Evolutionary conservation across 352 stramenopile genomes (phyloP).

Genomic region (Globisporangium barbulae): DNA sequence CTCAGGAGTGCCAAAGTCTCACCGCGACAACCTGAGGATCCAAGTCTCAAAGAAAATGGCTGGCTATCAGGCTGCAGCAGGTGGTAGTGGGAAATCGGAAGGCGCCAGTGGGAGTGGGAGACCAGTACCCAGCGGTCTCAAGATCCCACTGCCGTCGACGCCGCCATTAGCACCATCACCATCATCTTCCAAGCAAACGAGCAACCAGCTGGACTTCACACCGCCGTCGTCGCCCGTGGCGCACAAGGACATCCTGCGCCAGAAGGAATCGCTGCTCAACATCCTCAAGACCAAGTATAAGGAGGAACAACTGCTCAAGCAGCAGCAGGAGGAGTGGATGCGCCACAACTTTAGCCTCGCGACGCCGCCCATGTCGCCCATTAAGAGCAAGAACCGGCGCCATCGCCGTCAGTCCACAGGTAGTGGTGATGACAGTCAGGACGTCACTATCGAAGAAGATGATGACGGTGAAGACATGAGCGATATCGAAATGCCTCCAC

Average conservation of each 20-base stretch:
- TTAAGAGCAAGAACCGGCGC: constrained; percentile 12
- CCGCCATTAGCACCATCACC: not conserved
- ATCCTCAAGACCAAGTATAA: constrained; percentile 62
- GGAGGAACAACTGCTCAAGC: constrained; percentile 63
- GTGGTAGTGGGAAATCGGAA: not conserved
- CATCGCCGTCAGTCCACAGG: not conserved
- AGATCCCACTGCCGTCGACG: constrained; percentile 10
- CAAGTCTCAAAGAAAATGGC: constrained; percentile 82
- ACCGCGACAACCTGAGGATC: constrained; percentile 65
- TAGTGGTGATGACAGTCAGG: not conserved
- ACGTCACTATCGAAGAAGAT: constrained; percentile 19
- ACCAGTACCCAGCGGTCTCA: constrained; percentile 4
- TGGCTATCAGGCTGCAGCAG: constrained; percentile 14
- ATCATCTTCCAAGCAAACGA: not conserved
- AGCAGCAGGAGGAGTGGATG: constrained; percentile 79
- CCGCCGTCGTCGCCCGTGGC: constrained; percentile 61
- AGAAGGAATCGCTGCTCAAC: constrained; percentile 55
- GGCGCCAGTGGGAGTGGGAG: not conserved
- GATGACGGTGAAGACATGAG: constrained; percentile 14
- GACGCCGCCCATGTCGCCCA: constrained; percentile 29
- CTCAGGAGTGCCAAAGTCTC: constrained; percentile 13
- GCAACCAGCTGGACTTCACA: constrained; percentile 31
- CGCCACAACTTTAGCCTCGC: constrained; percentile 30
- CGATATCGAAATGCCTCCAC: constrained; percentile 23
- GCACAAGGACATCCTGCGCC: constrained; percentile 51